Evolutionary conservation across 331 rosid species (phyloP), one percentile per base, ranked within the genome.

Genomic region (Malus hybrid): DNA sequence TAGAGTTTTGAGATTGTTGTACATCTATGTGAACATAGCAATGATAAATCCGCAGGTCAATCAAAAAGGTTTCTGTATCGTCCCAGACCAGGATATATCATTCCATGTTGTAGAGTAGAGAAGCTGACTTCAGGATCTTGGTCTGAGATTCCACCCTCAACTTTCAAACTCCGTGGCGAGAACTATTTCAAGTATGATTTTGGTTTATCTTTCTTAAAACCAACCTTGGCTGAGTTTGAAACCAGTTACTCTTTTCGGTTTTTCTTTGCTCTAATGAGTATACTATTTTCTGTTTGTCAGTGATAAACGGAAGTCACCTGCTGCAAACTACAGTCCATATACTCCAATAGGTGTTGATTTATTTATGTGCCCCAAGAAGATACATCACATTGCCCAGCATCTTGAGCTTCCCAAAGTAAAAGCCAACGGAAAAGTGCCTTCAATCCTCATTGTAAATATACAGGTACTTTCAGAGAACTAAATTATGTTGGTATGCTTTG

Each of bases 91-190:
- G 97, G 97, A 72, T 81, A 39, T 48, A 83, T 46, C 61, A 82
- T 89, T 74, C 93, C 97, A 52, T 77, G 82, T 56, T 87, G 88
- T 77, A 85, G 70, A 58, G 87, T 93, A 91, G 97, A 87, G 75
- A 90, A 82, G 84, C 72, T 69, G 33, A 79, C 80, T 44, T 33
- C 83, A 20, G 96, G 96, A 80, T 87, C 89, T 83, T 94, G 99
- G 99, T 90, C 90, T 61, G 96, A 88, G 87, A 90, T 94, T 86
- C 88, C 93, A 39, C 87, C 99, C 56, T 86, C 97, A 44, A 86
- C 86, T 61, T 94, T 94, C 67, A 88, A 92, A 82, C 97, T 94
- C 63, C 97, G 97, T 1, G 89, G 99, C 3, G 86, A 87, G 83
- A 90, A 82, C 82, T 94, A 81, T 86, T 94, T 94, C 91, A 90